Evolutionary conservation across 352 stramenopile genomes (phyloP).

Genomic region (Blastocystis sp.): DNA sequence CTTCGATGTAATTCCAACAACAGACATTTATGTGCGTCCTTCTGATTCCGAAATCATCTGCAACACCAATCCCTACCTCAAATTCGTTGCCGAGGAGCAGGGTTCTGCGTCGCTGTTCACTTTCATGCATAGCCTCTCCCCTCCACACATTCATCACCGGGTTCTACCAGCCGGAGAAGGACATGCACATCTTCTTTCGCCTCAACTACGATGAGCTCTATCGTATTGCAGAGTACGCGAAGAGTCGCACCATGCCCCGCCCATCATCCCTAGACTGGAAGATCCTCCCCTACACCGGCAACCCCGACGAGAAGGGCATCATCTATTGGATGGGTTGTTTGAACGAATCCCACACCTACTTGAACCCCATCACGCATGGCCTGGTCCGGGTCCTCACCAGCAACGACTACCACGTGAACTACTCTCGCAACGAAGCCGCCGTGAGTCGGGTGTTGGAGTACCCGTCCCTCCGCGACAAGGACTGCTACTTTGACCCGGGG

Average conservation of each 20-base stretch:
- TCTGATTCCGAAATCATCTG: background rate
- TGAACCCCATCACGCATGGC: slow-evolving; percentile 55
- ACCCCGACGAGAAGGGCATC: slow-evolving; percentile 54
- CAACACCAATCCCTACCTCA: background rate
- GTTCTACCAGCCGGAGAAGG: slow-evolving; percentile 28
- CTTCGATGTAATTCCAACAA: background rate
- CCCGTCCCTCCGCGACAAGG: slow-evolving; percentile 20
- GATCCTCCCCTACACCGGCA: slow-evolving; percentile 18
- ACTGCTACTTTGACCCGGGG: slow-evolving; percentile 66
- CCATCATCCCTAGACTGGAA: slow-evolving; percentile 46
- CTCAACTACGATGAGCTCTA: slow-evolving; percentile 21
- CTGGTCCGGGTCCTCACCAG: slow-evolving; percentile 41
- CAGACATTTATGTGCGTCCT: background rate
- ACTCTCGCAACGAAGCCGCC: slow-evolving; percentile 36
- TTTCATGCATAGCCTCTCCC: slow-evolving; percentile 5
- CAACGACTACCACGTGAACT: slow-evolving; percentile 66
- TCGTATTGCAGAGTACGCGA: slow-evolving; percentile 43
- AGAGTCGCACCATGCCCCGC: background rate
- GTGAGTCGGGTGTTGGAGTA: slow-evolving; percentile 45
- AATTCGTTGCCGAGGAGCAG: background rate
- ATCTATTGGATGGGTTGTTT: slow-evolving; percentile 62
- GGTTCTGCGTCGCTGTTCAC: background rate
- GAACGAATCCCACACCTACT: slow-evolving; percentile 27
- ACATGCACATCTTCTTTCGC: slow-evolving; percentile 40
- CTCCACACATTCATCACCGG: slow-evolving; percentile 27